Base-by-base conservation (phyloP, 441 rosid genomes). In the Populus trichocarpa region DNA sequence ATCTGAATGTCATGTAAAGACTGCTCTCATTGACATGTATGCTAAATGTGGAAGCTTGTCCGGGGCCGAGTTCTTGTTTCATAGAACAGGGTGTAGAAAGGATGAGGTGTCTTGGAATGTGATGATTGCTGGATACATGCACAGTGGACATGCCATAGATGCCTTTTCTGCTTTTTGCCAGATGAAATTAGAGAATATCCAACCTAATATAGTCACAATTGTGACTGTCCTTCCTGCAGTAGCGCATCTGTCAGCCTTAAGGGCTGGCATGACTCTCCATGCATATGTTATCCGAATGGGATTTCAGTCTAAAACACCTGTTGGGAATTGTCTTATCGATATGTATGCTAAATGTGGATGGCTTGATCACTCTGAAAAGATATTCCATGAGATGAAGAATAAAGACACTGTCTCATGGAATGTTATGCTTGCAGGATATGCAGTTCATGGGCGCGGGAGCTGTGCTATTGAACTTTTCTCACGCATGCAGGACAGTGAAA, bases 341-440 rank as follows among this genome's bases (percentile, higher is more conserved):
- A 86, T 91, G 92, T 91, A 91, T 80, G 91, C 90, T 13, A 90
- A 86, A 82, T 90, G 91, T 77, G 96, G 93, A 35, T 77, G 79
- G 86, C 80, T 91, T 38, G 83, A 83, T 63, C 73, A 59, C 61
- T 86, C 89, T 0, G 83, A 86, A 78, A 84, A 75, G 50, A 77
- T 82, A 67, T 90, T 91, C 59, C 18, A 69, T 11, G 92, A 86
- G 73, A 85, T 87, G 77, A 85, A 72, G 57, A 82, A 86, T 78
- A 90, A 79, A 77, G 84, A 86, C 79, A 78, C 77, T 2, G 79
- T 77, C 78, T 86, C 93, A 16, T 90, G 90, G 90, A 91, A 91
- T 78, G 82, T 83, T 32, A 81, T 91, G 92, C 84, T 91, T 46
- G 86, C 91, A 0, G 92, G 88, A 63, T 89, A 86, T 50, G 92